Percentiles rank a stretch among this genome's conserved stretches.
Conservation (phyloP, 352 stramenopile species). For the Phytophthora pinifolia region DNA sequence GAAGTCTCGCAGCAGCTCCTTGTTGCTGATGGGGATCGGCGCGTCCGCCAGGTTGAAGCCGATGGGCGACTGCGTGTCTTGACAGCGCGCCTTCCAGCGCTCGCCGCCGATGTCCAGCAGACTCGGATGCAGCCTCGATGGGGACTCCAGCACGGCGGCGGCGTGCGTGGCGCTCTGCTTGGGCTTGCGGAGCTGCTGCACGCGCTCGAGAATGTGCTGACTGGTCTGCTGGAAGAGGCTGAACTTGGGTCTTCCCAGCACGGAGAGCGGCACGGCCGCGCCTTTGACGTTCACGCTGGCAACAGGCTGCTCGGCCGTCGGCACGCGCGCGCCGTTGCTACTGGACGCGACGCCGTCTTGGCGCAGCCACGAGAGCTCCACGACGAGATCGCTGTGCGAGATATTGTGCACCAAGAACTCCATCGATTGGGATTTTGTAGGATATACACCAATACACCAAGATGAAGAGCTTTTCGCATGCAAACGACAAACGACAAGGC, state of each 20-base stretch:
- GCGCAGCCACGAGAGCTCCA: constrained; percentile 87
- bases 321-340: constrained; percentile 14
- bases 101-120: constrained; percentile 58
- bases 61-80: constrained; percentile 73
- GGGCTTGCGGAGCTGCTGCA: constrained; percentile 46
- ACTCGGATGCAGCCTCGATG: constrained; percentile 61
- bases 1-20: constrained; percentile 55
- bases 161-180: constrained; percentile 16
- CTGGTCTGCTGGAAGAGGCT: constrained; percentile 86
- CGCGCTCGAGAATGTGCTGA: constrained; percentile 63
- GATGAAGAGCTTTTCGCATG: constrained; percentile 14
- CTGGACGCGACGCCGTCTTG: constrained; percentile 26
- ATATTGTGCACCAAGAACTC: constrained; percentile 98
- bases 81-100: constrained; percentile 56
- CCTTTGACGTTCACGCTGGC: constrained; percentile 22
- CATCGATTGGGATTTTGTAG: constrained; percentile 37
- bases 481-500: constrained; percentile 1
- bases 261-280: constrained; percentile 39
- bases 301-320: constrained; percentile 4
- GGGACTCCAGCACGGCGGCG: constrained; percentile 29
- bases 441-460: constrained; percentile 15
- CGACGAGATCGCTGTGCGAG: constrained; percentile 95
- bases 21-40: constrained; percentile 49
- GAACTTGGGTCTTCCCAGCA: constrained; percentile 87
- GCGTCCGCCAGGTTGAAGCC: constrained; percentile 68